These are phyloP conservation scores for Ustilago sp. DNA, from an alignment of 1,284 basidiomycete genomes.

Conservation along the genomic window DNA sequence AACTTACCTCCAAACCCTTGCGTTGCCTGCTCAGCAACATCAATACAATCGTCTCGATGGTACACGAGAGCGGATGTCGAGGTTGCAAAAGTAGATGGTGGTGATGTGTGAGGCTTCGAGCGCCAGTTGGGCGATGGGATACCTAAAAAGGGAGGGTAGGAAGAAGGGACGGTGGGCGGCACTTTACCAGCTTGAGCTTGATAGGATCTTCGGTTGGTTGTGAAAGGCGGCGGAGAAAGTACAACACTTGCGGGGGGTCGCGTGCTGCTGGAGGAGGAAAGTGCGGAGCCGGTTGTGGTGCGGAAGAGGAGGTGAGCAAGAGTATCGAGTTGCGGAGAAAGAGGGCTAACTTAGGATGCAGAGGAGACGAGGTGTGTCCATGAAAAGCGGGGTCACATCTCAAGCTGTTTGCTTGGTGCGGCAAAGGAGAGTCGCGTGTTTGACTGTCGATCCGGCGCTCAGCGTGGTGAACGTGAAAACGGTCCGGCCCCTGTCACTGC, in stretches of 20 bases:
- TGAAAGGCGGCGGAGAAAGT: constrained; percentile 7
- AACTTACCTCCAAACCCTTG: constrained; percentile 45
- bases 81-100: constrained; percentile 10
- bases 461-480: constrained; percentile 28
- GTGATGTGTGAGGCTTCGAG: constrained; percentile 13
- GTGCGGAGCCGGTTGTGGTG: neutral
- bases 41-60: constrained; percentile 36
- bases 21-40: constrained; percentile 51
- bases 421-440: neutral
- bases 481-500: constrained; percentile 8
- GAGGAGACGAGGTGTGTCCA: neutral
- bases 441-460: neutral
- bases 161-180: constrained; percentile 3
- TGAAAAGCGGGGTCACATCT: constrained; percentile 13
- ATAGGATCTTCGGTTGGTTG: constrained; percentile 2
- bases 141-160: neutral
- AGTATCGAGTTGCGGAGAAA: neutral
- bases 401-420: neutral
- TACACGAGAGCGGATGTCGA: constrained; percentile 28
- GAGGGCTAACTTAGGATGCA: neutral
- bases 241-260: neutral
- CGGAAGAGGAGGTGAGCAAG: neutral
- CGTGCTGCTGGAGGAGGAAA: neutral
- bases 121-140: constrained; percentile 4
- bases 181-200: constrained; percentile 24